These are phyloP conservation scores for Nakazawaea peltata DNA, from an alignment of 805 yeast genomes.

Conservation along the genomic window DNA sequence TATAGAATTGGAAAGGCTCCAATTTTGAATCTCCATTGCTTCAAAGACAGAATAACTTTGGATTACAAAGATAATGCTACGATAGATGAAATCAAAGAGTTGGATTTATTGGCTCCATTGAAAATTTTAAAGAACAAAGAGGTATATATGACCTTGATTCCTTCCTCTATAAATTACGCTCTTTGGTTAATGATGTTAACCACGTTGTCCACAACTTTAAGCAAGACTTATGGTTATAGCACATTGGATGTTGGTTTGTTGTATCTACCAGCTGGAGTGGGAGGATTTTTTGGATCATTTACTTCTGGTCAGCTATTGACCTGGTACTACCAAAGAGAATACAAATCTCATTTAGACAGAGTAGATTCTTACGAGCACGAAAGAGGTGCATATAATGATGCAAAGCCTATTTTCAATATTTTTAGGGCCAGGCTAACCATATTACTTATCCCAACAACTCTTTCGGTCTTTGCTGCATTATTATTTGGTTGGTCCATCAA, in stretches of 20 bases:
- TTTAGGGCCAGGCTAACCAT: slow-evolving; percentile 47
- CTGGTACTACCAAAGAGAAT: slow-evolving; percentile 30
- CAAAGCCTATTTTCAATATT: slow-evolving; percentile 40
- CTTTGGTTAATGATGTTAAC: slow-evolving; percentile 59
- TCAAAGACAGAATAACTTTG: slow-evolving; percentile 23
- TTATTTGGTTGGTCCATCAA: slow-evolving; percentile 72
- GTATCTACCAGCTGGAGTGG: slow-evolving; percentile 60
- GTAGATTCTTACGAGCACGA: slow-evolving; percentile 6
- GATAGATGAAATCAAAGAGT: slow-evolving; percentile 11
- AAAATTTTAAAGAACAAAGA: slow-evolving; percentile 34
- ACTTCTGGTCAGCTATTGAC: slow-evolving; percentile 46
- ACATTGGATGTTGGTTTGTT: slow-evolving; percentile 52
- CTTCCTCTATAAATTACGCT: slow-evolving; percentile 53
- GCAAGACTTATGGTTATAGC: slow-evolving; percentile 35
- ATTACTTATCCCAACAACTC: slow-evolving; percentile 30
- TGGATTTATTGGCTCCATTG: slow-evolving; percentile 27
- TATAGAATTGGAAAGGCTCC: slow-evolving; percentile 35
- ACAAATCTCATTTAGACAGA: slow-evolving; percentile 1
- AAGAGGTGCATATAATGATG: slow-evolving; percentile 11
- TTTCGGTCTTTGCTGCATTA: slow-evolving; percentile 31
- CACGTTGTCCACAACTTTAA: slow-evolving; percentile 44
- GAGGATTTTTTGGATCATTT: slow-evolving; percentile 52
- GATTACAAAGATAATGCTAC: slow-evolving; percentile 15
- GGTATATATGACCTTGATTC: slow-evolving; percentile 37
- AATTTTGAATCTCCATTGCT: slow-evolving; percentile 24